phyloP scores from a whole-genome alignment of 257 asterid species.

The Capsicum rhomboideum region DNA sequence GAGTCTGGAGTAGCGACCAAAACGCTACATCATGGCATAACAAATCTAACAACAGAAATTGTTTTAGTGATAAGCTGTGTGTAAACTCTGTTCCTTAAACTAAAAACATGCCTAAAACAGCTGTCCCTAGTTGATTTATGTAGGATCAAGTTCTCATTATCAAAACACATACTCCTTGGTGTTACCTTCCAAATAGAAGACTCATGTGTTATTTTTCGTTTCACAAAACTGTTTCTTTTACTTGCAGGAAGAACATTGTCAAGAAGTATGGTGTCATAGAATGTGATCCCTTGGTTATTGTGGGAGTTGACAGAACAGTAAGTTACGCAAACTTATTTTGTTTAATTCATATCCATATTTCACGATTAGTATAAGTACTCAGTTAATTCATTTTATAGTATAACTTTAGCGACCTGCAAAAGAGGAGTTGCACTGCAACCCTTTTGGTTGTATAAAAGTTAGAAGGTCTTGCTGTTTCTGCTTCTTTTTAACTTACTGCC shows the following conservation, averaged over 20 bases:
- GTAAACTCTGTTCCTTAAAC: neutral
- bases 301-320: slow-evolving; percentile 80
- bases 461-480: neutral
- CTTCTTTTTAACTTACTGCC: neutral
- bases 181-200: neutral
- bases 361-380: neutral
- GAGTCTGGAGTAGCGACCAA: neutral
- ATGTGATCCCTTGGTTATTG: slow-evolving; percentile 82
- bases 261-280: slow-evolving; percentile 86
- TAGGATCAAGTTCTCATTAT: neutral
- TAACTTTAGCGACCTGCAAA: neutral
- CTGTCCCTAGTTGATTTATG: neutral
- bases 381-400: neutral
- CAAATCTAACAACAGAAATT: neutral
- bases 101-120: neutral
- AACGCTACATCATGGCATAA: neutral
- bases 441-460: neutral
- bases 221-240: neutral
- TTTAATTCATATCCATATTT: neutral
- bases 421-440: neutral
- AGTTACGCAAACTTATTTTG: slow-evolving; percentile 17
- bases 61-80: neutral
- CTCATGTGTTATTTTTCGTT: neutral
- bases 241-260: slow-evolving; percentile 55
- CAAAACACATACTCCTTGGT: neutral